Base-by-base conservation (phyloP, 768 basidiomycete species). In the Lactifluus pinguis region DNA sequence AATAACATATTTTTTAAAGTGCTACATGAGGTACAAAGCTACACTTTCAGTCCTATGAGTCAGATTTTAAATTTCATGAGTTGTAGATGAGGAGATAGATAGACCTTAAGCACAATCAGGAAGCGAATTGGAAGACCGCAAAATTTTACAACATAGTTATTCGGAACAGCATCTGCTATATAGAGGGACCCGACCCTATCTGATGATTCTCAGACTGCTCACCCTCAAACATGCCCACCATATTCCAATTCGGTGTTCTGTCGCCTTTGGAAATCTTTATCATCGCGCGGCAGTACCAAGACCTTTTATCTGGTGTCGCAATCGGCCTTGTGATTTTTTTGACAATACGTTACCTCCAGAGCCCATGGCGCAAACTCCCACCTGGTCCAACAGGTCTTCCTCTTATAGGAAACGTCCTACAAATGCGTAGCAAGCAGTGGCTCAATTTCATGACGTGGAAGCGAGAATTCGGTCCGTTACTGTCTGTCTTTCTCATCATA, bases 281-380 rank as follows among this genome's bases (percentile, higher is more conserved):
- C 17, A 15, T 41, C 9, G 29, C 34, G 25, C 61, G 34, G 14
- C 55, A 49, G 30, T 29, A 62, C 48, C 25, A 30, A 9, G 9
- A 10, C 51, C 48, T 54, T 4, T 19, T 39, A 21, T 58, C 45
- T 10, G 51, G 30, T 13, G 1, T 51, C 21, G 14, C 41, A 2
- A 13, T 44, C 13, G 49, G 53, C 29, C 8, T 47, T 50, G 41
- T 36, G 14, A 17, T 61, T 25, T 39, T 51, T 14, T 30, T 57
- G 14, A 39, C 42, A 4, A n/a, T 49, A 15, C 64, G 62, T 21
- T 63, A 65, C 29, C 21, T 63, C 17, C 60, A 45, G 38, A 65
- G 64, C 41, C 64, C 64, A 53, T 65, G 61, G 61, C 64, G 64
- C 8, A 57, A 59, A 36, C 51, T 63, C 15, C 64, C 64, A 11